Base-by-base conservation (phyloP, 495 filamentous ascomycete genomes). In the Stereocaulon alpinum region DNA sequence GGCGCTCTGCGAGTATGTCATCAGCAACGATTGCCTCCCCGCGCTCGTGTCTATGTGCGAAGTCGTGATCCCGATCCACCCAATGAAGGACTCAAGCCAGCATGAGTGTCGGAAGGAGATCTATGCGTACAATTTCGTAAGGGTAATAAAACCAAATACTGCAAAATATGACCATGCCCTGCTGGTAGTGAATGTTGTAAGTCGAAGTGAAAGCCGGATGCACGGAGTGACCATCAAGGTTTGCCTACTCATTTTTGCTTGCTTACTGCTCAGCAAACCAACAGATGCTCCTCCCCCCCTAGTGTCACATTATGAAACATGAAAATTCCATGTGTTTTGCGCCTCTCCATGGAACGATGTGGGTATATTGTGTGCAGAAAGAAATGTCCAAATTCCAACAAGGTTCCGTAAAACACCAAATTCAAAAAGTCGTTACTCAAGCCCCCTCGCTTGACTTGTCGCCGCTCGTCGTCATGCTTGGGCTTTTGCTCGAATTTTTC, bases 61-160 rank as follows among this genome's bases (percentile, higher is more conserved):
- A 49, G 45, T 44, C 51, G 52, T 63, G 40, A 56, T 47, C 53
- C 40, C 41, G 10, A 60, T 54, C 18, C 29, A 43, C 49, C 58
- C 58, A 58, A 55, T 40, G 54, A 64, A 60, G 51, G 53, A 57
- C 30, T 61, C 58, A 42, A 47, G 62, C 62, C 47, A 49, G 58
- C 51, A 56, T 49, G 42, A 42, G 41, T 34, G 56, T 55, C 51
- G 53, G 42, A 42, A 30, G 58, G 54, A 58, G 45, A 40, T 49
- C 55, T 52, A 41, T 15, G 40, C 22, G 41, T 58, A 30, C 53
- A 64, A 15, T 51, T 20, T 58, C 50, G 37, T 48, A 22, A 24
- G 29, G 4, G 17, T 30, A 60, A 55, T 42, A 18, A 30, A 55
- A 42, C 34, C 52, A 50, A 30, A 32, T 44, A 42, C 40, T 30